phyloP scores from a whole-genome alignment of 495 filamentous ascomycete species.

The Sphaerosporella brunnea region DNA sequence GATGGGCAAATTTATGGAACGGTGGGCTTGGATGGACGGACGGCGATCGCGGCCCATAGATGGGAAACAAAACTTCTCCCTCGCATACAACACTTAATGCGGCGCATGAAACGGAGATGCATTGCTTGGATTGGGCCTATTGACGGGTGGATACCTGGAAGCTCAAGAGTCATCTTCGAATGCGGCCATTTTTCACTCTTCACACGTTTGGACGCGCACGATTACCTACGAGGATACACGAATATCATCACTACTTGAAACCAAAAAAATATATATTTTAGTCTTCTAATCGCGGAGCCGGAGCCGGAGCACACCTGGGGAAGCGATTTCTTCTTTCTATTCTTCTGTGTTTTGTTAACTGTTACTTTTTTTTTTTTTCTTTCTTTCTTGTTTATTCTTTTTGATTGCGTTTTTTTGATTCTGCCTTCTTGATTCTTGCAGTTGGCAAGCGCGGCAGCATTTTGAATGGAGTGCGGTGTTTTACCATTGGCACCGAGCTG shows the following conservation, averaged over 20 bases:
- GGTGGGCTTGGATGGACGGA: neutral
- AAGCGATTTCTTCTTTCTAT: neutral
- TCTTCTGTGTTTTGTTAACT: neutral
- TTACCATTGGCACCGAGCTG: no score
- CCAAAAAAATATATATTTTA: no score
- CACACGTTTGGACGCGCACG: neutral
- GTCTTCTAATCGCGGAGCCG: no score
- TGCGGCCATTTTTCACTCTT: neutral
- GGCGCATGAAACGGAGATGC: neutral
- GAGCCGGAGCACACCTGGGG: no score
- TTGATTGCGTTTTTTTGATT: neutral
- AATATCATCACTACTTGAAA: no score
- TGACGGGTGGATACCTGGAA: neutral
- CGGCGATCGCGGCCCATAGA: neutral
- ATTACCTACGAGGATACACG: neutral
- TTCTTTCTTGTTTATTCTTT: neutral
- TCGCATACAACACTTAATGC: conserved; percentile 1
- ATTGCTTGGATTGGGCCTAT: neutral
- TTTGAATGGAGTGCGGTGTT: no score
- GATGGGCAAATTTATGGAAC: neutral
- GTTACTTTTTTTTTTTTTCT: neutral
- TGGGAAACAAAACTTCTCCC: neutral
- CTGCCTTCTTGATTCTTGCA: no score
- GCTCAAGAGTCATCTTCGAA: no score
- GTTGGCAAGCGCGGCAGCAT: no score